Evolutionary conservation across 192 early-diverging fungal species (phyloP).

Genomic region (Gamsiella multidivaricata): DNA sequence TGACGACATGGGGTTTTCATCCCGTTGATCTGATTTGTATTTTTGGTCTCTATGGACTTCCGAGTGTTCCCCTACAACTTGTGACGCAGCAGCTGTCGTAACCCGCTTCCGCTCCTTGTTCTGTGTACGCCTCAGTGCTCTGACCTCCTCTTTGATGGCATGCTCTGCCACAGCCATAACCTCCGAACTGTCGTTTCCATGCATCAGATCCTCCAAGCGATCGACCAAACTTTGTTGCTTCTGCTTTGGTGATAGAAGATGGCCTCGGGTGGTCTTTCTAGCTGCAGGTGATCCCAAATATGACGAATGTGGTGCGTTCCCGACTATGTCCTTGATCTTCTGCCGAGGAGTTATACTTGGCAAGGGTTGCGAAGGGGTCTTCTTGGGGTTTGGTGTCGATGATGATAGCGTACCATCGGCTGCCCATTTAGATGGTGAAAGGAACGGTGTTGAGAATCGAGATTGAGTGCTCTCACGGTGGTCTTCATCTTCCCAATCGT

Average conservation of each 20-base stretch:
- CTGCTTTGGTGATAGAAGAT: slow-evolving; percentile 1
- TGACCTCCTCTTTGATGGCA: slow-evolving; percentile 31
- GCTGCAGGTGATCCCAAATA: slow-evolving; percentile 4
- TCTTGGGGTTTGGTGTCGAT: slow-evolving; percentile 23
- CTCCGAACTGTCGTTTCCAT: slow-evolving; percentile 21
- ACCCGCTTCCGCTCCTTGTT: slow-evolving; percentile 28
- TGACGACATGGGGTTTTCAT: neutral
- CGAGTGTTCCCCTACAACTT: neutral
- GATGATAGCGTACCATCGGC: slow-evolving; percentile 2
- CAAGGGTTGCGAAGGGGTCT: neutral
- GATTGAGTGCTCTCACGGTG: slow-evolving; percentile 11
- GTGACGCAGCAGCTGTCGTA: neutral
- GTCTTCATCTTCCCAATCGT: slow-evolving; percentile 48
- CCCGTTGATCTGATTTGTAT: neutral
- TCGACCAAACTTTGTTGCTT: slow-evolving; percentile 33
- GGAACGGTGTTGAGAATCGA: slow-evolving; percentile 14
- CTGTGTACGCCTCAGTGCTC: slow-evolving; percentile 20
- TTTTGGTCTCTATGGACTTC: neutral
- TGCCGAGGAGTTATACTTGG: slow-evolving; percentile 15
- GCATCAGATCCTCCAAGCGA: slow-evolving; percentile 42
- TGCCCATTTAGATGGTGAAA: slow-evolving; percentile 33
- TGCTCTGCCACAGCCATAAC: slow-evolving; percentile 41
- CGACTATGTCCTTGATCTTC: slow-evolving; percentile 27
- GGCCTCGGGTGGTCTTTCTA: slow-evolving; percentile 6
- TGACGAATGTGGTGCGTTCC: neutral